Evolutionary conservation across 495 filamentous ascomycete genomes (phyloP).

Genomic region (Chaetomium fimeti): DNA sequence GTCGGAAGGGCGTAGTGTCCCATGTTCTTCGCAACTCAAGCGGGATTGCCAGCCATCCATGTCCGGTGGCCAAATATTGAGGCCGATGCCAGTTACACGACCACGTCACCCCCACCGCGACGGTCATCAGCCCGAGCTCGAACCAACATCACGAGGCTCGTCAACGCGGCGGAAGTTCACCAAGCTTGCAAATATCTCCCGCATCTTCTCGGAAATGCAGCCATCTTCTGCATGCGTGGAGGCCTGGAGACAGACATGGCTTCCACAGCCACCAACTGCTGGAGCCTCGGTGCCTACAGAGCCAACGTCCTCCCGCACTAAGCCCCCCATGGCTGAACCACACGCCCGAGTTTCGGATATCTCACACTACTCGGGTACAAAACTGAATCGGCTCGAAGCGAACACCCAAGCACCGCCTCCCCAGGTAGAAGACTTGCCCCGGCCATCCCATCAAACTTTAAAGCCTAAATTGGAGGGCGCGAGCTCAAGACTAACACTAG

Average conservation of each 20-base stretch:
- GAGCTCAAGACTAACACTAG: neutral
- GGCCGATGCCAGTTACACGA: no score
- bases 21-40: neutral
- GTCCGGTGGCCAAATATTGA: neutral
- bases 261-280: neutral
- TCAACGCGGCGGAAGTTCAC: no score
- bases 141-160: neutral
- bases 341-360: neutral
- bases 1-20: neutral
- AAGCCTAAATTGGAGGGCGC: neutral
- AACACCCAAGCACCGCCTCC: neutral
- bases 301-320: neutral
- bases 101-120: neutral
- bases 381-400: neutral
- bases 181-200: neutral
- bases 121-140: no score
- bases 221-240: neutral
- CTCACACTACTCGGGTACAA: no score
- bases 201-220: no score
- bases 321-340: no score
- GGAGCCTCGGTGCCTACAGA: neutral
- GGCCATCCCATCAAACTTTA: neutral
- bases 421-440: neutral
- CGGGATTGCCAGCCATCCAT: neutral
- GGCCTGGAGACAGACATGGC: neutral